Conservation (phyloP, 2,329 filamentous ascomycete species). For the Cordyceps fumosorosea region DNA sequence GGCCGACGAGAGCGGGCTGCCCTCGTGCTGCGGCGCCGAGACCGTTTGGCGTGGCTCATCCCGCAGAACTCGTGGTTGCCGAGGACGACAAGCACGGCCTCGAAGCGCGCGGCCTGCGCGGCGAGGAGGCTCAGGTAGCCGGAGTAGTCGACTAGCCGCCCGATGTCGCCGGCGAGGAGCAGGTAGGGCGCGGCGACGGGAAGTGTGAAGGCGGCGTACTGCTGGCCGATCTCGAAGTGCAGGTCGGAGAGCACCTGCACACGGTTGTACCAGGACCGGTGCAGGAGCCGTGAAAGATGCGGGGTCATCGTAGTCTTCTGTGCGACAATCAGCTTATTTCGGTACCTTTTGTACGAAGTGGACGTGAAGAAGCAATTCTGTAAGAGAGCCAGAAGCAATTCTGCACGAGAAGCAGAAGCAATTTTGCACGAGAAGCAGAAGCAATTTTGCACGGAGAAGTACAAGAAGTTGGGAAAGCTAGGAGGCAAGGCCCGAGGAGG, state of each 20-base stretch:
- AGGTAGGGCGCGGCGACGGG: constrained; percentile 29
- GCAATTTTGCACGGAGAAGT: too few relatives aligned
- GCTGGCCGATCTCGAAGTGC: constrained; percentile 33
- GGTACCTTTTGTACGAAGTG: too few relatives aligned
- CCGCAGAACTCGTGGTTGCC: constrained; percentile 50
- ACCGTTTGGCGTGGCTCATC: constrained; percentile 23
- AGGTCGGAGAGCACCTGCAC: constrained; percentile 33
- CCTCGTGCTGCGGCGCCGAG: constrained; percentile 24
- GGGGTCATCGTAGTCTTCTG: constrained; percentile 6
- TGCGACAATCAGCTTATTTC: too few relatives aligned
- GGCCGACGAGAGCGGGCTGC: neutral
- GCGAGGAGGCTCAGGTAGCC: constrained; percentile 37
- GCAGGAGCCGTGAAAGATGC: neutral
- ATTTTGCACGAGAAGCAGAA: too few relatives aligned
- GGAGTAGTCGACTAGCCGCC: constrained; percentile 40
- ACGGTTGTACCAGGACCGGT: neutral
- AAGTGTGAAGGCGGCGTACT: constrained; percentile 30
- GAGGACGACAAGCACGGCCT: constrained; percentile 41
- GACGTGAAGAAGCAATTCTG: too few relatives aligned
- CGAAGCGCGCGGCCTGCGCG: constrained; percentile 33
- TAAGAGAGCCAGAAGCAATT: too few relatives aligned
- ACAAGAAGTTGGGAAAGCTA: too few relatives aligned
- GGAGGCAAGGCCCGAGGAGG: too few relatives aligned
- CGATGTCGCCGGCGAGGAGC: constrained; percentile 44
- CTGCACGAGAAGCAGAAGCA: too few relatives aligned